Evolutionary conservation across 2,329 filamentous ascomycete species (phyloP).

Genomic region (Epichloe uncinata): DNA sequence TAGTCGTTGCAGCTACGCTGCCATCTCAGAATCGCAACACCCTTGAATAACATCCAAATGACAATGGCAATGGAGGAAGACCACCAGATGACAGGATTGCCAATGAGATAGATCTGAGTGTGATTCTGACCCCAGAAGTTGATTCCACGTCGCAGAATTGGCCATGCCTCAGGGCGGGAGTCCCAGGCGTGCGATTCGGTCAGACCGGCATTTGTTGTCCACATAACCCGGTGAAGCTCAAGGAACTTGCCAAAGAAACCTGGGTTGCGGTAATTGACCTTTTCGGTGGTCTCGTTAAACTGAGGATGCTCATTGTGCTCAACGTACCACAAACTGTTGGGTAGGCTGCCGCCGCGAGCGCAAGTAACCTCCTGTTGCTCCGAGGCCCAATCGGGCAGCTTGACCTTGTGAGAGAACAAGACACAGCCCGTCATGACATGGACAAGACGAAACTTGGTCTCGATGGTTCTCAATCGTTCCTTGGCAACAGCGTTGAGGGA

Average conservation of each 20-base stretch:
- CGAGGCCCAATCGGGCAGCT: conserved; percentile 93
- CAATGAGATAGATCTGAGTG: conserved; percentile 91
- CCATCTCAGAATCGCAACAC: conserved; percentile 76
- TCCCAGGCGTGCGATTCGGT: conserved; percentile 98
- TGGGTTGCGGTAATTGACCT: conserved; percentile 89
- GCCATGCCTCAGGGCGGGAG: conserved; percentile 87
- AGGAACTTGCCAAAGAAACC: conserved; percentile 97
- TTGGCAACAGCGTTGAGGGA: conserved; percentile 70
- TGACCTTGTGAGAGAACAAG: conserved; percentile 97
- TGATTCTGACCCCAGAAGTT: conserved; percentile 97
- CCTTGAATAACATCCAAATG: conserved; percentile 76
- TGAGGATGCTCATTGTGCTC: conserved; percentile 79
- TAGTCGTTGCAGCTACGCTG: conserved; percentile 90
- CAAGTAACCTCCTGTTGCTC: conserved; percentile 99
- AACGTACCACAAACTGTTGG: conserved; percentile 95
- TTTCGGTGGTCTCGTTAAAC: conserved; percentile 64
- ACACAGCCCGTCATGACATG: conserved; percentile 95
- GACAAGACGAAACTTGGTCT: conserved; percentile 90
- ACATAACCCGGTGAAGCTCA: conserved; percentile 97
- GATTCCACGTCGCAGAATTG: conserved; percentile 81
- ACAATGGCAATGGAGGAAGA: conserved; percentile 65
- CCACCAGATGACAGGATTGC: conserved; percentile 94
- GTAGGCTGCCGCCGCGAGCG: conserved; percentile 76
- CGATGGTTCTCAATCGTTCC: conserved; percentile 77
- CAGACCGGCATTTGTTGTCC: conserved; percentile 92